Evolutionary conservation across 768 basidiomycete genomes (phyloP).

Genomic region (Rubroboletus pulcherrimus): DNA sequence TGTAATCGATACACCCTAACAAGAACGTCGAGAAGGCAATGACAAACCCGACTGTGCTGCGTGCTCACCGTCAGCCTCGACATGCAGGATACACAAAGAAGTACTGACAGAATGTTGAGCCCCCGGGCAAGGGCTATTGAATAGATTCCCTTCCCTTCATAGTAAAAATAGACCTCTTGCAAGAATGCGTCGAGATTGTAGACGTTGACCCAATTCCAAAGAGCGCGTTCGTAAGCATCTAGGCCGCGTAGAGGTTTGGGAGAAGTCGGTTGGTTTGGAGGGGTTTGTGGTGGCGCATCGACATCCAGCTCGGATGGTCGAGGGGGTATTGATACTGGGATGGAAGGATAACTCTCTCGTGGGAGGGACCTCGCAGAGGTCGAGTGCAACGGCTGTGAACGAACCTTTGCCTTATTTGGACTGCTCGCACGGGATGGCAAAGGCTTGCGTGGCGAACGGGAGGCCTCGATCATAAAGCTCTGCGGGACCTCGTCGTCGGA

Average conservation of each 20-base stretch:
- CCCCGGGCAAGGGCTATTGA: slow-evolving; percentile 88
- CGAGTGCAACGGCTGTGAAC: slow-evolving; percentile 54
- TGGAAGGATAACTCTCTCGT: slow-evolving; percentile 35
- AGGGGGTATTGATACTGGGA: slow-evolving; percentile 51
- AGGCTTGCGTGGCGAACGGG: slow-evolving; percentile 38
- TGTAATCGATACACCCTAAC: slow-evolving; percentile 92
- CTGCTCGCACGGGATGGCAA: slow-evolving; percentile 25
- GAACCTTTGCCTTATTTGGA: slow-evolving; percentile 35
- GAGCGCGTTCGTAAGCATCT: slow-evolving; percentile 82
- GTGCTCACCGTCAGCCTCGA: slow-evolving; percentile 25
- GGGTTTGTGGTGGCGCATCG: slow-evolving; percentile 29
- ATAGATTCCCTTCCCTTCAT: slow-evolving; percentile 94
- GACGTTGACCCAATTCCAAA: slow-evolving; percentile 99
- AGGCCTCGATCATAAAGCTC: slow-evolving; percentile 80
- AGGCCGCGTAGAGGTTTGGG: slow-evolving; percentile 61
- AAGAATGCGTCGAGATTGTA: slow-evolving; percentile 95
- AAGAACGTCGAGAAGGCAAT: slow-evolving; percentile 98
- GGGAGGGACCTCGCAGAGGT: slow-evolving; percentile 37
- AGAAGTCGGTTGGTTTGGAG: slow-evolving; percentile 20
- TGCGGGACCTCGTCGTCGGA: slow-evolving; percentile 85
- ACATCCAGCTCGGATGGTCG: slow-evolving; percentile 61
- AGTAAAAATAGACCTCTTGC: slow-evolving; percentile 94
- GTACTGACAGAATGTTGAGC: slow-evolving; percentile 89
- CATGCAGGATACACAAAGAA: slow-evolving; percentile 16
- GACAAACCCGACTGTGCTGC: slow-evolving; percentile 95